Evolutionary conservation across 225 moss, liverwort and hornwort genomes (phyloP).

Genomic region (Marchantia polymorpha): DNA sequence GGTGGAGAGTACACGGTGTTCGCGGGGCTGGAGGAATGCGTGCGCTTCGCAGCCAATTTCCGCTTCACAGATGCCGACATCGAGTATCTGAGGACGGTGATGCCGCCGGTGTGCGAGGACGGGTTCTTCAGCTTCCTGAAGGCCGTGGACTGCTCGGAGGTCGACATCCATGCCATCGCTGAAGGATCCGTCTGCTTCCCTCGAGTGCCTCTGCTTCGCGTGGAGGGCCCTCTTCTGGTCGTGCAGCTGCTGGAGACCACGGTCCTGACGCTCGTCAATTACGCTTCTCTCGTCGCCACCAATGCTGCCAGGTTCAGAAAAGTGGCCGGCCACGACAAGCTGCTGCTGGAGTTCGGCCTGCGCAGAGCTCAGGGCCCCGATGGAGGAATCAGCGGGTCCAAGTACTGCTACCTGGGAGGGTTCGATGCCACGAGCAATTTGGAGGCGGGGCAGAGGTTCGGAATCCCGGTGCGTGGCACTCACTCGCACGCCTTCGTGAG

Average conservation of each 20-base stretch:
- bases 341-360: constrained; percentile 78
- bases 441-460: constrained; percentile 77
- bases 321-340: constrained; percentile 71
- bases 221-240: constrained; percentile 84
- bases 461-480: constrained; percentile 89
- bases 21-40: constrained; percentile 94
- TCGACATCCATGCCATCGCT: constrained; percentile 81
- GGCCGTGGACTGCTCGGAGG: constrained; percentile 64
- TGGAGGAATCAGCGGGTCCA: constrained; percentile 88
- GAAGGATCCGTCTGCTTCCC: constrained; percentile 95
- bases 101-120: constrained; percentile 83
- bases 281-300: constrained; percentile 78
- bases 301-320: constrained; percentile 77
- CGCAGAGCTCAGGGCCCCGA: constrained; percentile 94
- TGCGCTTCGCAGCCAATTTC: constrained; percentile 80
- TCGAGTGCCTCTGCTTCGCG: constrained; percentile 70
- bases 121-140: constrained; percentile 61
- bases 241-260: constrained; percentile 79
- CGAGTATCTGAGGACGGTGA: constrained; percentile 55
- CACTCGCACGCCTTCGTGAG: constrained; percentile 97
- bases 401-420: constrained; percentile 88
- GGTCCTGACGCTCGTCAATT: constrained; percentile 81
- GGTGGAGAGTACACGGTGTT: constrained; percentile 92
- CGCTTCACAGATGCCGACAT: constrained; percentile 65
- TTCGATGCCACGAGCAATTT: constrained; percentile 94